Percentiles rank a stretch among this genome's conserved stretches.
These are phyloP conservation scores for Diplotaxis tenuifolia DNA, from an alignment of 345 rosid species.

Conservation along the genomic window DNA sequence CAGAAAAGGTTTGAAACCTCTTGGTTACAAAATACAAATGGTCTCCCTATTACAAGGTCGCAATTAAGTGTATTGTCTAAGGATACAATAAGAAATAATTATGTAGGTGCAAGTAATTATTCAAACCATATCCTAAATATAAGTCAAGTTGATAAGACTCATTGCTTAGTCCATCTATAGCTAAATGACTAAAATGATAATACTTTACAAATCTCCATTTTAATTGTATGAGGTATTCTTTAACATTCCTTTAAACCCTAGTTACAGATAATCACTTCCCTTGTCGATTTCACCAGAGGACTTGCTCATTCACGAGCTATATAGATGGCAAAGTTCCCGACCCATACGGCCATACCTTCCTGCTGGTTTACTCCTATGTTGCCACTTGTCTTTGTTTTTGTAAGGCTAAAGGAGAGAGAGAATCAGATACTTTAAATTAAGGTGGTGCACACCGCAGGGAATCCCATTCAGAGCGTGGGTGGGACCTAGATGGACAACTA, in stretches of 20 bases:
- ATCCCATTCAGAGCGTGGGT: conserved; percentile 11
- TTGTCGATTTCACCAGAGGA: neutral
- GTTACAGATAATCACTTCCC: neutral
- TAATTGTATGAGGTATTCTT: neutral
- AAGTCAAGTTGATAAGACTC: neutral
- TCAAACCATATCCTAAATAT: neutral
- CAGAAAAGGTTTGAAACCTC: neutral
- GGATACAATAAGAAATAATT: neutral
- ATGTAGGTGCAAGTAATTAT: neutral
- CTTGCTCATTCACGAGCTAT: neutral
- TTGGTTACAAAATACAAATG: too few species aligned
- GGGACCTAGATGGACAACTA: conserved; percentile 24
- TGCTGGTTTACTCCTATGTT: neutral
- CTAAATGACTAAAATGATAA: neutral
- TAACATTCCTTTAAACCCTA: neutral
- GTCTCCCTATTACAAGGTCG: neutral
- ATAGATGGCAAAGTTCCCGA: too few species aligned
- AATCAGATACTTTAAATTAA: conserved; percentile 31
- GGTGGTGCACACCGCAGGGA: conserved; percentile 35
- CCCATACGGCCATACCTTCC: too few species aligned
- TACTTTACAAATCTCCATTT: neutral
- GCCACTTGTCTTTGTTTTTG: neutral
- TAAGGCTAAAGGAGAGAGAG: conserved; percentile 1
- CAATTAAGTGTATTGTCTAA: too few species aligned
- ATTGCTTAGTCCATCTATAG: neutral